Percentiles rank a stretch among this genome's conserved stretches.
Conservation (phyloP, 1,284 basidiomycete genomes). For the Erythrobasidium hasegawianum region DNA sequence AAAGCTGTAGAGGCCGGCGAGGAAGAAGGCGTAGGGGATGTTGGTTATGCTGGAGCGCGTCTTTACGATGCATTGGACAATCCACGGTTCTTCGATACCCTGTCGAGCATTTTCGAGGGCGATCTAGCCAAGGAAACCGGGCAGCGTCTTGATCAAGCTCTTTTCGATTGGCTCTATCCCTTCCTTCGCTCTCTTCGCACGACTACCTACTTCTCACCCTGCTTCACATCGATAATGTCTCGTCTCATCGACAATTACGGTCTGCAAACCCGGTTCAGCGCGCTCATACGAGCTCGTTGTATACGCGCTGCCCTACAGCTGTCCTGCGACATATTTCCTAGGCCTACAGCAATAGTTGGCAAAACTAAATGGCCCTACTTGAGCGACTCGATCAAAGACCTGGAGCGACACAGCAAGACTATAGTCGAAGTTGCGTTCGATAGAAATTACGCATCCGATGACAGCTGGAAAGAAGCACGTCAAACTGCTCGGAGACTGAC, state of each 20-base stretch:
- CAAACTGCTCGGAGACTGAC: conserved; percentile 28
- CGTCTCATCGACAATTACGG: conserved; percentile 39
- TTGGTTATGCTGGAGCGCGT: conserved; percentile 35
- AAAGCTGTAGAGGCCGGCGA: conserved; percentile 11
- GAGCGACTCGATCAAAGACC: conserved; percentile 31
- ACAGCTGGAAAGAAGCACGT: conserved; percentile 34
- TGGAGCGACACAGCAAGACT: conserved; percentile 38
- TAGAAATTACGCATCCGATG: neutral
- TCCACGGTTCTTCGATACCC: conserved; percentile 13
- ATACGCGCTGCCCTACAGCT: conserved; percentile 38
- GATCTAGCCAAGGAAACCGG: conserved; percentile 33
- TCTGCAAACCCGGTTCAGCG: conserved; percentile 37
- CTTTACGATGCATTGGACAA: conserved; percentile 30
- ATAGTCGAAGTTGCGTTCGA: conserved; percentile 37
- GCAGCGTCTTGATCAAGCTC: conserved; percentile 35
- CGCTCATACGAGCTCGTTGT: conserved; percentile 27
- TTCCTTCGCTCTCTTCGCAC: conserved; percentile 40
- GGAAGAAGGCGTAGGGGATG: conserved; percentile 32
- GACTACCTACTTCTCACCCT: conserved; percentile 37
- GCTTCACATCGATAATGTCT: conserved; percentile 40
- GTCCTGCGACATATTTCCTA: conserved; percentile 38
- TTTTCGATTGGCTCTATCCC: conserved; percentile 41
- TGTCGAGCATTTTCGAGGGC: neutral
- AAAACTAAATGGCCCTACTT: conserved; percentile 36
- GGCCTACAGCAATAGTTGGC: neutral